A percentile compares a stretch with the other conserved stretches of the same genome.
These are phyloP conservation scores for Actinidia chinensis DNA, from an alignment of 179 eudicot genomes.

Conservation along the genomic window DNA sequence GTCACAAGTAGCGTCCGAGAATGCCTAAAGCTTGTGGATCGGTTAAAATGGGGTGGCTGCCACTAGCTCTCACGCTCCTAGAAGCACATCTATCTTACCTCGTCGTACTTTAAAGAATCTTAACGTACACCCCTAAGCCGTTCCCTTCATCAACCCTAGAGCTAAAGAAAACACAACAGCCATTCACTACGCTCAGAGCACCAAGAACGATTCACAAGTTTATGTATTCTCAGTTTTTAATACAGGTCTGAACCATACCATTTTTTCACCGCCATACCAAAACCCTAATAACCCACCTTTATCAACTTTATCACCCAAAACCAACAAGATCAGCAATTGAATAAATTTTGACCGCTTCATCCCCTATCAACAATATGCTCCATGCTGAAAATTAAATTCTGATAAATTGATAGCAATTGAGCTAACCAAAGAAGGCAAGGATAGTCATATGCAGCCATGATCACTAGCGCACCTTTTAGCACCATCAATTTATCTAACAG, in stretches of 20 bases:
- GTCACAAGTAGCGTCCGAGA: no score
- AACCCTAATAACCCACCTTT: background rate
- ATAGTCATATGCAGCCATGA: background rate
- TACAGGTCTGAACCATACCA: background rate
- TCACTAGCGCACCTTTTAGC: background rate
- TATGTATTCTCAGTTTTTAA: background rate
- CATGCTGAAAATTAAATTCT: background rate
- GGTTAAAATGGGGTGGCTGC: no score
- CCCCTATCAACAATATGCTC: background rate
- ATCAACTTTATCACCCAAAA: background rate
- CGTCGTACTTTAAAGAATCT: background rate
- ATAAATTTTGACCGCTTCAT: background rate
- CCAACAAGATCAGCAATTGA: background rate
- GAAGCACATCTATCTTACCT: background rate
- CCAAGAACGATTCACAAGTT: background rate
- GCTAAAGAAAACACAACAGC: background rate
- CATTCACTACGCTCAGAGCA: no score
- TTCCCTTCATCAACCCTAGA: background rate
- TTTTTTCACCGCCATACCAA: background rate
- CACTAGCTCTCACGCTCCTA: no score
- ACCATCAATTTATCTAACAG: background rate
- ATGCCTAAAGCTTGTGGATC: no score
- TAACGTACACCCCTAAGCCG: background rate
- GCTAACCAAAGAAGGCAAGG: background rate
- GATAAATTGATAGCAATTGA: background rate